These are phyloP conservation scores for Dendrocalamus latiflorus DNA, from an alignment of 202 grass and related monocot genomes.

Conservation along the genomic window DNA sequence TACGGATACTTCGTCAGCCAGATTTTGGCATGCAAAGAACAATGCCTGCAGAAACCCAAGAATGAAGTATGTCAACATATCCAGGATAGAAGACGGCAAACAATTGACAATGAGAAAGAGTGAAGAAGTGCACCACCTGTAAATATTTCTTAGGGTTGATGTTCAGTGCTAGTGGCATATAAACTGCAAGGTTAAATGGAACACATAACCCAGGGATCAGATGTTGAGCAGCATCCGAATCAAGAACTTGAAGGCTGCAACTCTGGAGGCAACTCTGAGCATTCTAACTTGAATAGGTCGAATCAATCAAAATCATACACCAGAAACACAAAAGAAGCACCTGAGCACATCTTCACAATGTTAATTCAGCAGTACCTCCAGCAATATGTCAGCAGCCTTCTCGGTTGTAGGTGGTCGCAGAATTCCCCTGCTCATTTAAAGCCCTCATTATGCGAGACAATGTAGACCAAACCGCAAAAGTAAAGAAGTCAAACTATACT, in stretches of 20 bases:
- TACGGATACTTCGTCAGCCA: conserved; percentile 40
- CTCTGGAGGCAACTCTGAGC: conserved; percentile 70
- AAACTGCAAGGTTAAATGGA: conserved; percentile 72
- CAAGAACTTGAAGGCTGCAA: conserved; percentile 69
- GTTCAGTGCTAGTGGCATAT: conserved; percentile 79
- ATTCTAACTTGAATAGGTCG: conserved; percentile 82
- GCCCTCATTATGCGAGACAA: too few relatives aligned
- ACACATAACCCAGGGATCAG: conserved; percentile 65
- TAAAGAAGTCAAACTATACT: neutral
- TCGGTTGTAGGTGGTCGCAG: conserved; percentile 58
- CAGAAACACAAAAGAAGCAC: conserved; percentile 23
- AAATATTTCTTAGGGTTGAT: conserved; percentile 88
- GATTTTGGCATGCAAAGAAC: conserved; percentile 70
- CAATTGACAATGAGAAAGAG: neutral
- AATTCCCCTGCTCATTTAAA: conserved; percentile 71
- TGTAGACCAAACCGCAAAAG: neutral
- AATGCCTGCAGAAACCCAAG: conserved; percentile 47
- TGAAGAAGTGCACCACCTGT: conserved; percentile 42
- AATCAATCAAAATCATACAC: conserved; percentile 38
- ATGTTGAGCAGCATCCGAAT: conserved; percentile 47
- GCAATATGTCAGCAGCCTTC: conserved; percentile 71
- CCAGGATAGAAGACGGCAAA: conserved; percentile 1
- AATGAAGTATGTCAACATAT: neutral
- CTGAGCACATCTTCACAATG: conserved; percentile 13
- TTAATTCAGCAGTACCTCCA: conserved; percentile 65